Evolutionary conservation across 176 grass and related monocot genomes (phyloP), one percentile per base, ranked within the genome.

Genomic region (Avena atlantica): DNA sequence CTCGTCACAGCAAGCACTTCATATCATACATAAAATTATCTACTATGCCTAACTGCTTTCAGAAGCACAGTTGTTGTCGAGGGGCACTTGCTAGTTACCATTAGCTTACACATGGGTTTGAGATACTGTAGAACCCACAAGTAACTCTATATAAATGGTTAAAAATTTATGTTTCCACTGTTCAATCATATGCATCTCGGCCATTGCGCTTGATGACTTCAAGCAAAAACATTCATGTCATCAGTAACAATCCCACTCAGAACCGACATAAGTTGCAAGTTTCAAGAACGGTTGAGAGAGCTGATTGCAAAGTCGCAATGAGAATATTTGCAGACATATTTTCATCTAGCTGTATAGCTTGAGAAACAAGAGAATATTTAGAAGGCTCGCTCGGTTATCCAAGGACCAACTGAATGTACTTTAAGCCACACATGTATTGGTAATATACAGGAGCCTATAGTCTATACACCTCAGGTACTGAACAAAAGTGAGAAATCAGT

Each of bases 291-390:
- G 61, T 27, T 74, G 45, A 50, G 19, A 51, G 71, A 74, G 20
- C 69, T 72, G 37, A 47, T 9, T 51, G 12, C 21, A 25, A 51
- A 50, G 45, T 51, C 21, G 23, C 45, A 25, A 27, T 75, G 23
- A 75, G 72, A 75, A 75, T 23, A 51, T 75, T 29, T 27, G 13
- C 64, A 34, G 13, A 67, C 25, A 67, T 15, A 66, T 14, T 31
- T 66, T 15, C 63, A 66, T 66, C 6, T 24, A 50, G 45, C 6
- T 12, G 36, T 19, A 69, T 75, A 51, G 72, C 45, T 25, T 51
- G 45, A 51, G 71, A 23, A 74, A 74, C 5, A 34, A 69, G 45
- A 74, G 42, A 73, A 23, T 24, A 73, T 49, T 73, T 20, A 70
- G 16, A 70, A 70, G 67, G 37, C 17, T 42, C 16, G 34, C 3